These are phyloP conservation scores for Colletotrichum endophyticum DNA, from an alignment of 2,329 filamentous ascomycete genomes.

Conservation along the genomic window DNA sequence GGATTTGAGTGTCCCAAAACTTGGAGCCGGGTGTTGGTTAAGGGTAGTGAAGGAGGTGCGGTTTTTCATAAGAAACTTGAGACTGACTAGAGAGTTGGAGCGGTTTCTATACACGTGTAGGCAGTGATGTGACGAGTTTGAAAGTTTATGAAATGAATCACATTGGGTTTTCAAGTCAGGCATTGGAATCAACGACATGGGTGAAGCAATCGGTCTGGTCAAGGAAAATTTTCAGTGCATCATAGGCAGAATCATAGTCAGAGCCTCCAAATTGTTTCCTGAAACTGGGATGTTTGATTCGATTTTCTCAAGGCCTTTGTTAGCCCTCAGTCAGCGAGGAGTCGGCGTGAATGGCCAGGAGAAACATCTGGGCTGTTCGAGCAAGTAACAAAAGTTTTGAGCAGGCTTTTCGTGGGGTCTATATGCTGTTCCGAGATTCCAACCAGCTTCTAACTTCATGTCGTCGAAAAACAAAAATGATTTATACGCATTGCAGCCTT, in stretches of 20 bases:
- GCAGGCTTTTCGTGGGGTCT: background rate
- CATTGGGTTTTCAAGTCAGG: rapidly evolving
- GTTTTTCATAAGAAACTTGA: rapidly evolving
- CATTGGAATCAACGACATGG: background rate
- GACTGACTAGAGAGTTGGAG: background rate
- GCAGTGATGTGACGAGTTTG: background rate
- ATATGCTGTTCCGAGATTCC: background rate
- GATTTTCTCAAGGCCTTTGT: background rate
- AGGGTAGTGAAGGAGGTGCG: background rate
- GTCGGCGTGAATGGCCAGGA: background rate
- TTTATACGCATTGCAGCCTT: background rate
- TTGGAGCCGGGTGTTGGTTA: background rate
- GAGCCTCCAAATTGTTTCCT: background rate
- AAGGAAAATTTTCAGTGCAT: rapidly evolving
- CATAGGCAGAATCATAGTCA: background rate
- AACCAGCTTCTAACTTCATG: background rate
- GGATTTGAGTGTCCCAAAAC: background rate
- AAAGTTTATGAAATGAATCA: background rate
- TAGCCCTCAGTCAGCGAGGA: background rate
- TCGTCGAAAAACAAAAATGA: background rate
- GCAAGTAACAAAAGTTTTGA: background rate
- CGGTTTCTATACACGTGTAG: rapidly evolving
- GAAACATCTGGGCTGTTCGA: background rate
- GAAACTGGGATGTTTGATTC: background rate
- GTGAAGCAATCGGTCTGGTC: background rate